A percentile compares a stretch with the other conserved stretches of the same genome.
Evolutionary conservation across 148 eudicot genomes (phyloP).

Genomic region (Chenopodium formosanum): DNA sequence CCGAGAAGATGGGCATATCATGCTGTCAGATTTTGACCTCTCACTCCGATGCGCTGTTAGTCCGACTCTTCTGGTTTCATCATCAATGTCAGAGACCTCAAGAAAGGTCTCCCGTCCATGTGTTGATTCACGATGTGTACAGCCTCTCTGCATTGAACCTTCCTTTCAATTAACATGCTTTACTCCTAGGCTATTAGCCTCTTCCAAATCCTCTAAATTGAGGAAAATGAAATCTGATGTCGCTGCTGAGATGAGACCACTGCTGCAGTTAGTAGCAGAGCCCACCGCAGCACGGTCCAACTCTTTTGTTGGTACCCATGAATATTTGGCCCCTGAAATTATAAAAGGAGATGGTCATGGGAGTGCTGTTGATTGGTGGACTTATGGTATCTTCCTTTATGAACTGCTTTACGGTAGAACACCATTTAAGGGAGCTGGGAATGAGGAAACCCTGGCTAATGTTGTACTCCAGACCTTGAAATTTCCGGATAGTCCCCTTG

Average conservation of each 20-base stretch:
- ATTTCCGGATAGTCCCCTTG: constrained; percentile 79
- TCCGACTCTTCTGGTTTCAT: constrained; percentile 69
- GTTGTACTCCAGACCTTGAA: constrained; percentile 63
- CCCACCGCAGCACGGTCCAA: constrained; percentile 87
- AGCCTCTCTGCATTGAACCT: constrained; percentile 78
- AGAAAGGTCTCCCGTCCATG: constrained; percentile 55
- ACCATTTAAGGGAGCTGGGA: constrained; percentile 77
- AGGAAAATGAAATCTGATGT: constrained; percentile 49
- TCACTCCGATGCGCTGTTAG: constrained; percentile 79
- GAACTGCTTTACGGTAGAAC: constrained; percentile 92
- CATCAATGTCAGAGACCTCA: constrained; percentile 51
- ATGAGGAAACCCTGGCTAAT: constrained; percentile 86
- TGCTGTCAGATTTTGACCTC: constrained; percentile 92
- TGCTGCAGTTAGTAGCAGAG: constrained; percentile 86
- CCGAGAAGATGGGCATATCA: constrained; percentile 91
- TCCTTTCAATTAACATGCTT: constrained; percentile 84
- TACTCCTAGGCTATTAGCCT: constrained; percentile 52
- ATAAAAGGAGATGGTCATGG: constrained; percentile 95
- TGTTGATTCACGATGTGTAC: constrained; percentile 65
- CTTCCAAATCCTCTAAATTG: constrained; percentile 38
- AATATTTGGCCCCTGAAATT: constrained; percentile 88
- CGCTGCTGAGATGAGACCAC: constrained; percentile 42
- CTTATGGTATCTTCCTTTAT: constrained; percentile 74
- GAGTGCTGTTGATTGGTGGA: constrained; percentile 99
- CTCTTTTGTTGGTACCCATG: constrained; percentile 94